phyloP scores from a whole-genome alignment of 2,329 filamentous ascomycete genomes.

The Colletotrichum paranaense region DNA sequence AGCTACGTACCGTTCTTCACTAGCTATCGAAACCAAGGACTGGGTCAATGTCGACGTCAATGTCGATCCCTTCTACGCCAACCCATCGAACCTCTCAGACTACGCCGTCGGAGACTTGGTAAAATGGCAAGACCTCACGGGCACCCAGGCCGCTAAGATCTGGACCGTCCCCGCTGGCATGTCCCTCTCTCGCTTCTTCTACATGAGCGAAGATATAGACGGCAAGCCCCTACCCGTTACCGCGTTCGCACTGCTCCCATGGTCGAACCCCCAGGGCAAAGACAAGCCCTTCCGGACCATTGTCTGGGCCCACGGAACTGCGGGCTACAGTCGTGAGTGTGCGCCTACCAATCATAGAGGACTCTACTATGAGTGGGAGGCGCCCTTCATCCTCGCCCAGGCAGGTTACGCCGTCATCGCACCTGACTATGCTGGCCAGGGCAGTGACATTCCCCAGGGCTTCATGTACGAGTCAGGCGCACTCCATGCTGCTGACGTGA shows the following conservation, averaged over 20 bases:
- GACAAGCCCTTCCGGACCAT: conserved; percentile 26
- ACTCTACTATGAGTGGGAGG: conserved; percentile 40
- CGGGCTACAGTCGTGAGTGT: conserved; percentile 37
- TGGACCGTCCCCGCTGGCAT: conserved; percentile 34
- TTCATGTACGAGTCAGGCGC: conserved; percentile 38
- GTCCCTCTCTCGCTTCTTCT: conserved; percentile 24
- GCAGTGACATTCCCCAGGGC: conserved; percentile 36
- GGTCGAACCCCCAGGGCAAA: conserved; percentile 1
- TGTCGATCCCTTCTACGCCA: conserved; percentile 33
- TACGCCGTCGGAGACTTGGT: conserved; percentile 35
- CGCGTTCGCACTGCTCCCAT: conserved; percentile 35
- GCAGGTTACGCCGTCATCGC: conserved; percentile 29
- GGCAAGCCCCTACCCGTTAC: conserved; percentile 32
- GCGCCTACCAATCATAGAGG: conserved; percentile 39
- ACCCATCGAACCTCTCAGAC: conserved; percentile 25
- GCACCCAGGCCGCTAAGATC: conserved; percentile 9
- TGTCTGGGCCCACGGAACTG: conserved; percentile 42
- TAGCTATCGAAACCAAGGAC: conserved; percentile 3
- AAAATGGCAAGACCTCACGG: conserved; percentile 35
- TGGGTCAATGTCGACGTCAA: conserved; percentile 26
- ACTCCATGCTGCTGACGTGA: conserved; percentile 38
- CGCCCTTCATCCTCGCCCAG: conserved; percentile 35
- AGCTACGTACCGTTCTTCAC: conserved; percentile 1
- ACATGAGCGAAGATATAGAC: conserved; percentile 37
- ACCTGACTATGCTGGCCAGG: conserved; percentile 29